Evolutionary conservation across 2,329 filamentous ascomycete genomes (phyloP).

Genomic region (Remersonia thermophila): DNA sequence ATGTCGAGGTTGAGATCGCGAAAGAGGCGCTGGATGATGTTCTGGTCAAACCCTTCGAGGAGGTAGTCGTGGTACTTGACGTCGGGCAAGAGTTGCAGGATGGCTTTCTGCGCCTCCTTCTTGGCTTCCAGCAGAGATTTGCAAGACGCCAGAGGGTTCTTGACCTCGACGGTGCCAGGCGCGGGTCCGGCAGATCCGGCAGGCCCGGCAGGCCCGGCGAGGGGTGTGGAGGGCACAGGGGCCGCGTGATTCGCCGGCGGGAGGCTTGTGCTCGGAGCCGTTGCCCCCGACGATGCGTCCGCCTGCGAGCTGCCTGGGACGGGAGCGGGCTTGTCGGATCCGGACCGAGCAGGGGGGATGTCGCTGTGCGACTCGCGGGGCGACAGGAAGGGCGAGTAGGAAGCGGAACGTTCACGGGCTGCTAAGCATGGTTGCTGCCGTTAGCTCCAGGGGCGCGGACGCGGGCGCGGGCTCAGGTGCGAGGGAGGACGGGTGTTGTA

Average conservation of each 20-base stretch:
- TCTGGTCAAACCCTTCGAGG: constrained; percentile 56
- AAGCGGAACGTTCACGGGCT: constrained; percentile 14
- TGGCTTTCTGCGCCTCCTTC: constrained; percentile 52
- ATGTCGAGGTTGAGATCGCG: constrained; percentile 50
- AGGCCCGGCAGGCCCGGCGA: too few species aligned
- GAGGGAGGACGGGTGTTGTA: background rate
- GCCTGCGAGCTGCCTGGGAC: too few species aligned
- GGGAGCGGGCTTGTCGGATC: too few species aligned
- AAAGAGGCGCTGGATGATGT: constrained; percentile 52
- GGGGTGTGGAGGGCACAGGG: too few species aligned
- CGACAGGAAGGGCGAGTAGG: constrained; percentile 18
- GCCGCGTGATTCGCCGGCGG: too few species aligned
- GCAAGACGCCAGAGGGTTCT: constrained; percentile 10
- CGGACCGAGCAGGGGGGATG: too few species aligned
- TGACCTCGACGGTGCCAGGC: too few species aligned
- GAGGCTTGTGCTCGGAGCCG: background rate
- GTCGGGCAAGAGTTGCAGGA: constrained; percentile 54
- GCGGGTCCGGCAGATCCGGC: background rate
- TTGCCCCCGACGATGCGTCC: too few species aligned
- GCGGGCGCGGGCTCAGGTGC: too few species aligned
- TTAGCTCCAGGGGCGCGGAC: background rate
- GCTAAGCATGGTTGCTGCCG: background rate
- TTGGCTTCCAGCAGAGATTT: constrained; percentile 30
- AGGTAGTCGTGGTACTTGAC: constrained; percentile 64
- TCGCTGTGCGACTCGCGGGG: constrained; percentile 3